Evolutionary conservation across 345 rosid genomes (phyloP), one percentile per base, ranked within the genome.

Genomic region (Gossypium stocksii): DNA sequence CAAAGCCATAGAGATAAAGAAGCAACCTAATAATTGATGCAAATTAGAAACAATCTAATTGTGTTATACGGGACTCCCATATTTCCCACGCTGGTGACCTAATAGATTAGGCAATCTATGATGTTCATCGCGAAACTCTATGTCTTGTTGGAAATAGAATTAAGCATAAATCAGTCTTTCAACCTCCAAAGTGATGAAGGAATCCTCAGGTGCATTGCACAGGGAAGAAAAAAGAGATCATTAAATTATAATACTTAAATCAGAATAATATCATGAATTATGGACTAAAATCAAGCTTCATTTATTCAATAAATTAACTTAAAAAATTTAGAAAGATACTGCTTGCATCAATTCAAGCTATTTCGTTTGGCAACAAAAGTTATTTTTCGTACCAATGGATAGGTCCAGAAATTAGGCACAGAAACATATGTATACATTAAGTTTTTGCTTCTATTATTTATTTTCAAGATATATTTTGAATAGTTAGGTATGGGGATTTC

Each of bases 121-220:
- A 34, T 34, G 49, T 41, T 38, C 11, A 2, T n/a, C 0, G 10
- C 5, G 54, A 53, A n/a, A 17, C 29, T 19, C 17, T 29, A 52
- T n/a, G 15, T 17, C 48, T 38, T 52, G 73, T n/a, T 34, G 15
- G 54, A 38, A 34, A 34, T 53, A 38, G n/a, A n/a, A 34, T 34
- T 11, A 70, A 10, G 49, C 62, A 70, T 38, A 38, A 41, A 70
- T 52, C 45, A 53, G 63, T 41, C 46, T 53, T 53, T 54, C 74
- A 70, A 70, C 29, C 62, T n/a, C 49, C n/a, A 53, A 52, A 49
- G n/a, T 23, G 44, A 49, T 49, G 23, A 25, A 69, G 58, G 58
- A 69, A 69, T 49, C 22, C 15, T 8, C 1, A 2, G 15, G 49
- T 49, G 20, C 57, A 34, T 9, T 16, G 45, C 72, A 27, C 49